Percentiles rank a stretch among this genome's conserved stretches.
These are phyloP conservation scores for Lathyrus oleraceus DNA, from an alignment of 306 rosid species.

Conservation along the genomic window DNA sequence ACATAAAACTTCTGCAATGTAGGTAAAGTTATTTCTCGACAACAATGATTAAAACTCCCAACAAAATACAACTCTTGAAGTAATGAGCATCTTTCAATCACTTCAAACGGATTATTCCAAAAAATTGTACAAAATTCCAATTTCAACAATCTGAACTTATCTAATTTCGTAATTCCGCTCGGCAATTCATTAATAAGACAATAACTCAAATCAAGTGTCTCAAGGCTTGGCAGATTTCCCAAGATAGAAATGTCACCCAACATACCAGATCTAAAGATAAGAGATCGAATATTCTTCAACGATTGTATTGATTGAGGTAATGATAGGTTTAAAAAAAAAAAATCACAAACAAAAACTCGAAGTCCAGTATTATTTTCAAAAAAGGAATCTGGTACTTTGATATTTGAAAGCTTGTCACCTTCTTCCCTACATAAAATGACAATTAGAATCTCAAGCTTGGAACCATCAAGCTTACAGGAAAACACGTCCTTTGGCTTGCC, in stretches of 20 bases:
- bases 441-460: conserved; percentile 23
- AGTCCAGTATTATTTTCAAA: not conserved
- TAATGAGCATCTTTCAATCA: conserved; percentile 5
- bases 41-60: not conserved
- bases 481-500: not conserved
- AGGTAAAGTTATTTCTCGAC: not conserved
- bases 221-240: not conserved
- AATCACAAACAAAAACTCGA: not conserved
- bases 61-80: conserved; percentile 25
- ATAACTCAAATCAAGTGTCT: not conserved
- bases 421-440: rapidly evolving
- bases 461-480: not conserved
- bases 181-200: conserved; percentile 20
- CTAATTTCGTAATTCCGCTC: not conserved
- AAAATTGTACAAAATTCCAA: rapidly evolving
- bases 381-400: not conserved
- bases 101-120: not conserved
- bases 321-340: rapidly evolving
- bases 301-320: not conserved
- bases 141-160: not conserved
- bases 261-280: rapidly evolving
- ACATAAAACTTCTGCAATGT: not conserved
- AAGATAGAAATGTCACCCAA: conserved; percentile 23
- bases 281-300: not conserved
- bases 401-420: rapidly evolving